phyloP scores from a whole-genome alignment of 768 basidiomycete species.

The Mycena olivaceomarginata region DNA sequence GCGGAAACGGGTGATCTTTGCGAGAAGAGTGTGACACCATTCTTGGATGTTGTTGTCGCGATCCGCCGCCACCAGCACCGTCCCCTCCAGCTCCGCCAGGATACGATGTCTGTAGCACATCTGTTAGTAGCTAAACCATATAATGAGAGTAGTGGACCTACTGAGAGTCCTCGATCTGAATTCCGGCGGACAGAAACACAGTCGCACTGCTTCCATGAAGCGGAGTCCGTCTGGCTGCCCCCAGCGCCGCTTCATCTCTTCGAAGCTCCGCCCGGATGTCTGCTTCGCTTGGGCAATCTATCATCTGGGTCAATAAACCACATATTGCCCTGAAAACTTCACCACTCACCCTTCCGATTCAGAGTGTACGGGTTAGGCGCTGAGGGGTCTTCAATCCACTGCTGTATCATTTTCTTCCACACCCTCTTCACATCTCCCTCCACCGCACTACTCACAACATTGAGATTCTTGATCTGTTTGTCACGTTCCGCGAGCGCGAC shows the following conservation, averaged over 20 bases:
- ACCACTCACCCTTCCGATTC: not conserved
- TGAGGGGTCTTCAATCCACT: conserved; percentile 21
- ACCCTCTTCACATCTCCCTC: not conserved
- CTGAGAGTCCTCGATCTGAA: conserved; percentile 41
- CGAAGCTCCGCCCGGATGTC: too few relatives aligned
- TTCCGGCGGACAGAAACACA: not conserved
- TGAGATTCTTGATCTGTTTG: conserved; percentile 5
- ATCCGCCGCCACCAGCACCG: conserved; percentile 4
- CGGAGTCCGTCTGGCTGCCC: too few relatives aligned
- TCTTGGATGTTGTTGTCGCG: conserved; percentile 30
- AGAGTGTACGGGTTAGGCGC: conserved; percentile 18
- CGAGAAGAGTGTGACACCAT: conserved; percentile 13
- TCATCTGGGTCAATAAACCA: too few relatives aligned
- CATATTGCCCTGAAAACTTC: too few relatives aligned
- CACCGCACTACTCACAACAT: too few relatives aligned
- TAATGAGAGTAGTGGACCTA: not conserved
- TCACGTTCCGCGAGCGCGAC: conserved; percentile 31
- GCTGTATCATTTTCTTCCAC: conserved; percentile 24
- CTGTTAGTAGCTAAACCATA: not conserved
- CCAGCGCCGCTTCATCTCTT: too few relatives aligned
- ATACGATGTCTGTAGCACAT: conserved; percentile 1
- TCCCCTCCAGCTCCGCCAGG: not conserved
- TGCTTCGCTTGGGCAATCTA: too few relatives aligned
- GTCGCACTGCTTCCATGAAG: too few relatives aligned
- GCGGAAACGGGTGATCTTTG: conserved; percentile 28